Evolutionary conservation across 306 rosid species (phyloP).

Genomic region (Cercis canadensis): DNA sequence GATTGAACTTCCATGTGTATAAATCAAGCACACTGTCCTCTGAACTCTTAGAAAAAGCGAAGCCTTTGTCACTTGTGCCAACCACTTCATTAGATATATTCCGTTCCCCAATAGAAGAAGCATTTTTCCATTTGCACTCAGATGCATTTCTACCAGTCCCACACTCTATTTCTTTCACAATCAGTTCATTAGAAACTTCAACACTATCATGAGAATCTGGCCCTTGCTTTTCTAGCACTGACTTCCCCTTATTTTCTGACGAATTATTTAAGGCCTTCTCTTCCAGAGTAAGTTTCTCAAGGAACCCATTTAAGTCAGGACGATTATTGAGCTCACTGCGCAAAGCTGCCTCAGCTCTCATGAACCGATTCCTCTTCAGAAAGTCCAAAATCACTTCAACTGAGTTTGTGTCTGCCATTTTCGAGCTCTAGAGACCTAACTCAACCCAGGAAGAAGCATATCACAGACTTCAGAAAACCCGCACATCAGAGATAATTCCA

Average conservation of each 20-base stretch:
- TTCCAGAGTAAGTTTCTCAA: conserved; percentile 59
- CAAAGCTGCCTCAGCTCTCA: conserved; percentile 78
- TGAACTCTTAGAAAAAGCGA: conserved; percentile 61
- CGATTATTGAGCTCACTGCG: conserved; percentile 64
- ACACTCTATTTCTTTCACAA: conserved; percentile 80
- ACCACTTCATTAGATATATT: conserved; percentile 63
- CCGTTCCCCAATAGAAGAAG: conserved; percentile 59
- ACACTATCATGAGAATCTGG: conserved; percentile 37
- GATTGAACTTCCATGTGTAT: conserved; percentile 68
- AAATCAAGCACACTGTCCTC: conserved; percentile 78
- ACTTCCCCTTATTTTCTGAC: conserved; percentile 53
- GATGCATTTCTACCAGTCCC: conserved; percentile 62
- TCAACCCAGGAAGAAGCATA: conserved; percentile 33
- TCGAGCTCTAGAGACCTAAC: conserved; percentile 57
- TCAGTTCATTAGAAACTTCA: conserved; percentile 65
- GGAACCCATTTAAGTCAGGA: conserved; percentile 63
- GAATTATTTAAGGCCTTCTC: conserved; percentile 46
- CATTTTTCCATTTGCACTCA: conserved; percentile 63
- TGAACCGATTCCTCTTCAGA: conserved; percentile 61
- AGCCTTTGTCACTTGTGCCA: conserved; percentile 70
- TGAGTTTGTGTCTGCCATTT: conserved; percentile 69
- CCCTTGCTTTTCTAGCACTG: conserved; percentile 48
- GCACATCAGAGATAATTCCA: conserved; percentile 42
- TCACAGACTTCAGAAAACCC: conserved; percentile 38
- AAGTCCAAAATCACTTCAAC: conserved; percentile 72